A percentile compares a stretch with the other conserved stretches of the same genome.
Conservation (phyloP, 2,329 filamentous ascomycete species). For the Furcasterigmium furcatum region DNA sequence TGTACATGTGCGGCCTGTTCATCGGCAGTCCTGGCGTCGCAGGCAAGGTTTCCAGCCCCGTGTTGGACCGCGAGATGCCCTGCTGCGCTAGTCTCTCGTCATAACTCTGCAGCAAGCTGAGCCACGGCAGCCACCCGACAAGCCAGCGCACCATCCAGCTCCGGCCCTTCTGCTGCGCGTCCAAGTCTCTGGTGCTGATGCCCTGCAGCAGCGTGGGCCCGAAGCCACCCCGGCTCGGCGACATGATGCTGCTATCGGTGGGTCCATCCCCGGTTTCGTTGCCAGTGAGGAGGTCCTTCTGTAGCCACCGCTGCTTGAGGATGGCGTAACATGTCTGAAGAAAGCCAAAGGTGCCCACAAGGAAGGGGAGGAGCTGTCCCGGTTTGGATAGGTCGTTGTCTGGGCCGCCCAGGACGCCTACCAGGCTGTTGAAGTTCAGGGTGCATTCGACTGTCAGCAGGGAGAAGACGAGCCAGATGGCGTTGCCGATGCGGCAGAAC, state of each 20-base stretch:
- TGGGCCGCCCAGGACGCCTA: constrained; percentile 14
- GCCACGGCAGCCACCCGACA: constrained; percentile 17
- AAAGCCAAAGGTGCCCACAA: constrained; percentile 17
- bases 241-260: constrained; percentile 4
- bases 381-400: constrained; percentile 13
- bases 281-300: too few species aligned
- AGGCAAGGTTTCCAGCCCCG: too few species aligned
- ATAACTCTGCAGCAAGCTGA: constrained; percentile 14
- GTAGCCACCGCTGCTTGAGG: constrained; percentile 9
- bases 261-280: too few species aligned
- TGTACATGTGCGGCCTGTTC: too few species aligned
- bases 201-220: background rate
- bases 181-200: background rate
- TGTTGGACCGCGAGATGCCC: background rate
- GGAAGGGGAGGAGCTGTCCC: constrained; percentile 17
- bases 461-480: constrained; percentile 20
- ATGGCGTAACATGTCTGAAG: constrained; percentile 12
- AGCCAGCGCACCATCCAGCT: constrained; percentile 11
- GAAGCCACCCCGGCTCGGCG: background rate
- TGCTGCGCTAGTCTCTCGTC: constrained; percentile 2
- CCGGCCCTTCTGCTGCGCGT: constrained; percentile 1
- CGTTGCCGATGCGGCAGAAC: constrained; percentile 16
- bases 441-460: constrained; percentile 19
- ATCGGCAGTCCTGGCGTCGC: too few species aligned
- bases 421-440: constrained; percentile 20